Evolutionary conservation across 768 basidiomycete species (phyloP).

Genomic region (Tricholoma flavovirens): DNA sequence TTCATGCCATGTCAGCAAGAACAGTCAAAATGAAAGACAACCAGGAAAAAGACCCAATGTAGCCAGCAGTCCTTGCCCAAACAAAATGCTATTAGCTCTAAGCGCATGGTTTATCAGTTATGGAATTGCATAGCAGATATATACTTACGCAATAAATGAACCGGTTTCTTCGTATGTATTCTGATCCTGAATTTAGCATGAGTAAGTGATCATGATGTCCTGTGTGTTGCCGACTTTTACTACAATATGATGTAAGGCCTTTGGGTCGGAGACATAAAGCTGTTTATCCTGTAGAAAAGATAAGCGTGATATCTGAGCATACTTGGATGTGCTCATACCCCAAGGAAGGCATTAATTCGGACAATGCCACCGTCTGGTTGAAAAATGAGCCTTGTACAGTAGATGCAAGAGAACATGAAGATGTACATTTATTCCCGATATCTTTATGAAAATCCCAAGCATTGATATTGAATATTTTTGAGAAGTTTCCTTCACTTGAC

Average conservation of each 20-base stretch:
- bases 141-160: slow-evolving; percentile 27
- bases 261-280: slow-evolving; percentile 33
- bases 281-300: slow-evolving; percentile 6
- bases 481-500: background rate
- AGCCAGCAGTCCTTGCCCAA: slow-evolving; percentile 6
- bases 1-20: background rate
- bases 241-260: slow-evolving; percentile 30
- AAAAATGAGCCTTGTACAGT: background rate
- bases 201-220: background rate
- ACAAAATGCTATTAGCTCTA: slow-evolving; percentile 4
- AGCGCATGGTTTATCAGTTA: background rate
- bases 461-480: background rate
- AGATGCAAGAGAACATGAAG: background rate
- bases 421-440: background rate
- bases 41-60: slow-evolving; percentile 3
- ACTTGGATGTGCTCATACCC: slow-evolving; percentile 6
- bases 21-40: too few species aligned
- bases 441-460: background rate
- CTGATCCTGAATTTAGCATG: slow-evolving; percentile 4
- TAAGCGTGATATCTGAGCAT: background rate
- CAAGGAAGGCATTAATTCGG: slow-evolving; percentile 14
- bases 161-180: slow-evolving; percentile 32
- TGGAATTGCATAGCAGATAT: background rate
- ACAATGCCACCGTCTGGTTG: slow-evolving; percentile 14
- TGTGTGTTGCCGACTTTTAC: slow-evolving; percentile 24